Percentiles rank a stretch among this genome's conserved stretches.
Conservation (phyloP, 2,329 filamentous ascomycete genomes). For the Acarospora socialis region DNA sequence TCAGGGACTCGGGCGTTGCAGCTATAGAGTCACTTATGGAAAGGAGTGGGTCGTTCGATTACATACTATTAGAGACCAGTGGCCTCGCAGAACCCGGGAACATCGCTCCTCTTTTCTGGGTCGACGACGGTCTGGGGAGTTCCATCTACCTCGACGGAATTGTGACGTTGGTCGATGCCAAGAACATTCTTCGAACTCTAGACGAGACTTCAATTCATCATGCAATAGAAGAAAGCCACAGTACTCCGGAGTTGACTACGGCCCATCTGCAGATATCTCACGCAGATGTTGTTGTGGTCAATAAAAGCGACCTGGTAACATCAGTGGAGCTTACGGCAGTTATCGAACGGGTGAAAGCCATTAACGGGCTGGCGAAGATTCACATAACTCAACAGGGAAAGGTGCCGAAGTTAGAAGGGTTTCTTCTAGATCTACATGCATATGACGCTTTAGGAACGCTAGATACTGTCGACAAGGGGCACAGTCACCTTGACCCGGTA, state of each 20-base stretch:
- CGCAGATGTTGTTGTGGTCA: slow-evolving; percentile 86
- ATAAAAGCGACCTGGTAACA: slow-evolving; percentile 78
- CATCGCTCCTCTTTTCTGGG: slow-evolving; percentile 91
- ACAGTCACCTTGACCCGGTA: slow-evolving; percentile 83
- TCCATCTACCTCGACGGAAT: slow-evolving; percentile 95
- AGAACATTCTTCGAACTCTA: slow-evolving; percentile 71
- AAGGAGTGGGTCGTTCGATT: slow-evolving; percentile 85
- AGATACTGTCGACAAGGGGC: slow-evolving; percentile 56
- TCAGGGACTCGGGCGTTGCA: slow-evolving; percentile 83
- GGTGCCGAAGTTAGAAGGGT: slow-evolving; percentile 69
- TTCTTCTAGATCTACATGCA: slow-evolving; percentile 79
- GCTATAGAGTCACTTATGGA: slow-evolving; percentile 95
- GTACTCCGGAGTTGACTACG: slow-evolving; percentile 61
- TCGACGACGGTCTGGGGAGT: slow-evolving; percentile 88
- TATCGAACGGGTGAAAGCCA: slow-evolving; percentile 57
- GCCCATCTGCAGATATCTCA: slow-evolving; percentile 95
- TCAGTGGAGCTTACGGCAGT: slow-evolving; percentile 55
- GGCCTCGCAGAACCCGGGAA: slow-evolving; percentile 92
- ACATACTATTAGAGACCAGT: slow-evolving; percentile 92
- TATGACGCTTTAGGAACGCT: slow-evolving; percentile 71
- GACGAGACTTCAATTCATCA: slow-evolving; percentile 46
- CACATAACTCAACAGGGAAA: slow-evolving; percentile 67
- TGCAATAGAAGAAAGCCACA: slow-evolving; percentile 34
- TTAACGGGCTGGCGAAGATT: slow-evolving; percentile 79
- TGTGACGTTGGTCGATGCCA: slow-evolving; percentile 87